These are phyloP conservation scores for Colletotrichum destructivum DNA, from an alignment of 2,329 filamentous ascomycete species.

Conservation along the genomic window DNA sequence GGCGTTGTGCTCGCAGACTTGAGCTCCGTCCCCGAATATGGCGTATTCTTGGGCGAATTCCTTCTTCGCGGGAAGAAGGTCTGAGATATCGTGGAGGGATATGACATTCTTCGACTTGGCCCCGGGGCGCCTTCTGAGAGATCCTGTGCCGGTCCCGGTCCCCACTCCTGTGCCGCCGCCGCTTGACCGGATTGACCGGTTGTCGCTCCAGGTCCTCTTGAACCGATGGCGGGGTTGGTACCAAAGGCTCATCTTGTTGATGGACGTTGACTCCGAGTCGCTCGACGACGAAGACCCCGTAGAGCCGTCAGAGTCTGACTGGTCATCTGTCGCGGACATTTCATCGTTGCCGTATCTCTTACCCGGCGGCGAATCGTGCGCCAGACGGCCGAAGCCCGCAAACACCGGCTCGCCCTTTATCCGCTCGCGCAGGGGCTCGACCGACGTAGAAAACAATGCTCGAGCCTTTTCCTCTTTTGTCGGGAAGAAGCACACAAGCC, in stretches of 20 bases:
- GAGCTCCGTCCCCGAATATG: slow-evolving; percentile 86
- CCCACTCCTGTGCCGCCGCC: slow-evolving; percentile 72
- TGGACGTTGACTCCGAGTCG: slow-evolving; percentile 75
- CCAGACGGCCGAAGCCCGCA: slow-evolving; percentile 69
- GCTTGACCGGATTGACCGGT: slow-evolving; percentile 71
- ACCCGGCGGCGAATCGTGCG: slow-evolving; percentile 65
- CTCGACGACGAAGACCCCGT: slow-evolving; percentile 67
- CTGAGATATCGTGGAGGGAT: slow-evolving; percentile 78
- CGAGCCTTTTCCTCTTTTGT: slow-evolving; percentile 75
- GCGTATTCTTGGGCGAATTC: slow-evolving; percentile 84
- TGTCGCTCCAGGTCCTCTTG: slow-evolving; percentile 70
- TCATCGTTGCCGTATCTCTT: slow-evolving; percentile 65
- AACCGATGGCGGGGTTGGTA: slow-evolving; percentile 68
- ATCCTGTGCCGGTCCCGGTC: slow-evolving; percentile 62
- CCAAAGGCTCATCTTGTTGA: slow-evolving; percentile 71
- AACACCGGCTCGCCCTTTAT: slow-evolving; percentile 70
- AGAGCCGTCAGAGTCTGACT: slow-evolving; percentile 66
- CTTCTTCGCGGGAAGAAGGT: slow-evolving; percentile 83
- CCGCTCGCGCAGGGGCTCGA: slow-evolving; percentile 63
- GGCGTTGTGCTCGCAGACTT: slow-evolving; percentile 89
- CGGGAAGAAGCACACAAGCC: slow-evolving; percentile 78
- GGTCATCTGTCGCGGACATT: slow-evolving; percentile 65
- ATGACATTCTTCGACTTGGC: slow-evolving; percentile 77
- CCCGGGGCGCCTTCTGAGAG: slow-evolving; percentile 61
- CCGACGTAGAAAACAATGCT: slow-evolving; percentile 63